Evolutionary conservation across 73 alveolate genomes (phyloP).

Genomic region (Strombidium stylifer): DNA sequence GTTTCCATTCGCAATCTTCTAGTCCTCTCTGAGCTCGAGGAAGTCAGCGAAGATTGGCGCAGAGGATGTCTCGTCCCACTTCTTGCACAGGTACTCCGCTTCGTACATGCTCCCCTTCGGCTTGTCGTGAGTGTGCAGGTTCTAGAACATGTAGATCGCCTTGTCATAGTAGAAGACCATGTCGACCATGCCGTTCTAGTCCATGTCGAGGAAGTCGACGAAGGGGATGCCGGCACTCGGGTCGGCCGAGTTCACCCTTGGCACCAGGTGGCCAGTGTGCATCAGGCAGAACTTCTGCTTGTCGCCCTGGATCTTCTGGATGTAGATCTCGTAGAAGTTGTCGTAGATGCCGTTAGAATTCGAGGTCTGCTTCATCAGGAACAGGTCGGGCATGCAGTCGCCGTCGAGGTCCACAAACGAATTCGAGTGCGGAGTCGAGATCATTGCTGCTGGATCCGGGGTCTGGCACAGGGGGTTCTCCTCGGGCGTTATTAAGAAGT

Average conservation of each 20-base stretch:
- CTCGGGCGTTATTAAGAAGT: background rate
- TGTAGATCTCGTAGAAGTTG: slow-evolving; percentile 33
- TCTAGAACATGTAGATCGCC: slow-evolving; percentile 17
- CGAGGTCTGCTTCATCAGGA: slow-evolving; percentile 35
- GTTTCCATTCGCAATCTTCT: background rate
- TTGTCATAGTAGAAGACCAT: slow-evolving; percentile 41
- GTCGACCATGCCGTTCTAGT: slow-evolving; percentile 62
- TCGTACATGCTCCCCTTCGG: slow-evolving; percentile 21
- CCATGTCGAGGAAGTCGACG: slow-evolving; percentile 60
- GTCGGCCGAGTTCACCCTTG: background rate
- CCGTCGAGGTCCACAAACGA: slow-evolving; percentile 68
- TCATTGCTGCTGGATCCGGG: background rate
- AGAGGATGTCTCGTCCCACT: too few species aligned
- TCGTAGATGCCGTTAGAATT: background rate
- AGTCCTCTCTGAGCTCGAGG: too few species aligned
- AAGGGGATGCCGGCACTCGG: slow-evolving; percentile 19
- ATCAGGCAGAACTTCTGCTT: slow-evolving; percentile 21
- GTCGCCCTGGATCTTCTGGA: background rate
- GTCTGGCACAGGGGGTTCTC: background rate
- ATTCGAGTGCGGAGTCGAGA: slow-evolving; percentile 58
- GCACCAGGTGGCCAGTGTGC: too few species aligned
- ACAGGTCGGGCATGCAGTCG: slow-evolving; percentile 72
- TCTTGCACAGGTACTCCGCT: slow-evolving; percentile 23
- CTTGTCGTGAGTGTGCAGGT: too few species aligned
- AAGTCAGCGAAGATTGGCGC: too few species aligned